phyloP scores from a whole-genome alignment of 176 grass and related monocot genomes.

The Echinochloa phyllopogon region DNA sequence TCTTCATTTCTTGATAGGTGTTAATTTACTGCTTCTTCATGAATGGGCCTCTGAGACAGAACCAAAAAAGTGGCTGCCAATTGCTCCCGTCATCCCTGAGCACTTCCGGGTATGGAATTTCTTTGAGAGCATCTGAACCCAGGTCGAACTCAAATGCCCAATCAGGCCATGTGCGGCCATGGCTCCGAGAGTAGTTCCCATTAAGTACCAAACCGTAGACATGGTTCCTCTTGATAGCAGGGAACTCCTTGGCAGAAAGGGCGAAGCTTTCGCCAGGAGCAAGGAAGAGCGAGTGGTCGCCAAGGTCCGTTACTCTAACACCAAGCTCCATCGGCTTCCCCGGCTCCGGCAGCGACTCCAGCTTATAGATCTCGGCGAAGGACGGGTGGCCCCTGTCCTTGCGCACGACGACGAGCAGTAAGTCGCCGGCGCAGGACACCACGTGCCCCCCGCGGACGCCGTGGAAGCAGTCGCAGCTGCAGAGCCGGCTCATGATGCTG shows the following conservation, averaged over 20 bases:
- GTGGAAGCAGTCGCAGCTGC: neutral
- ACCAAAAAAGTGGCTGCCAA: neutral
- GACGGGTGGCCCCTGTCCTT: neutral
- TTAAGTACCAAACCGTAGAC: neutral
- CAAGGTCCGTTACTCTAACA: neutral
- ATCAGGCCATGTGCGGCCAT: neutral
- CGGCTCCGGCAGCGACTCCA: neutral
- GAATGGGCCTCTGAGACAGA: neutral
- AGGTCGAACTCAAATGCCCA: neutral
- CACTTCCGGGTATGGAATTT: neutral
- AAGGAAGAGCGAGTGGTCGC: neutral
- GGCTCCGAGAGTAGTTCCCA: neutral
- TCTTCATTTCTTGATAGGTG: too few species aligned
- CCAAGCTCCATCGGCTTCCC: neutral
- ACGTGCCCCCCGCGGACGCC: fast-evolving
- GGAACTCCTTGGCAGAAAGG: neutral
- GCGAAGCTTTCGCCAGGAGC: neutral
- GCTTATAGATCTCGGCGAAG: neutral
- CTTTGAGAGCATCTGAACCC: neutral
- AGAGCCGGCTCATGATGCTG: fast-evolving
- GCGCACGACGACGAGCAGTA: neutral
- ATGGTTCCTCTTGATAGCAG: neutral
- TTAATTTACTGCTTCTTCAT: neutral
- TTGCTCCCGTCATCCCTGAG: neutral
- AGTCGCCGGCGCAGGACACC: neutral